phyloP scores from a whole-genome alignment of 805 yeast species.

The Wickerhamiella vanderwaltii region DNA sequence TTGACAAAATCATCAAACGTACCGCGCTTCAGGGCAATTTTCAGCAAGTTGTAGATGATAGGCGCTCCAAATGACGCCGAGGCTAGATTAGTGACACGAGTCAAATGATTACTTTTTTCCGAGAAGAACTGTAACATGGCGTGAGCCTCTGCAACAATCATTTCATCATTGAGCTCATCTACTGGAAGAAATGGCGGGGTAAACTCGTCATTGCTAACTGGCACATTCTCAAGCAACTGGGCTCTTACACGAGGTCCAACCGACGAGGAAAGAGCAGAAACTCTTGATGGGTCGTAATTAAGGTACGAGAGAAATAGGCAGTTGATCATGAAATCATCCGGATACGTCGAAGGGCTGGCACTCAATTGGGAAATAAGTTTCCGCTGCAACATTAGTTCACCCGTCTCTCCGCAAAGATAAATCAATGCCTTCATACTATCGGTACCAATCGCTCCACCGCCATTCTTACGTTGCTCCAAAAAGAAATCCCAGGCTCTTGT shows the following conservation, averaged over 20 bases:
- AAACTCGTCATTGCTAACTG: conserved; percentile 5
- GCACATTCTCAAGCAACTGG: conserved; percentile 15
- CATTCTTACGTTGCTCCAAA: conserved; percentile 42
- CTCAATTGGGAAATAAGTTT: conserved; percentile 34
- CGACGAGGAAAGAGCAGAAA: conserved; percentile 22
- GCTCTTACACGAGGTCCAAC: conserved; percentile 23
- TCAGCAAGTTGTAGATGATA: conserved; percentile 33
- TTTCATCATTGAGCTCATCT: conserved; percentile 30
- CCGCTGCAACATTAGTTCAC: conserved; percentile 61
- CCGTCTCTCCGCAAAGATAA: conserved; percentile 64
- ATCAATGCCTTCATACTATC: conserved; percentile 55
- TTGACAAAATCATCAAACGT: conserved; percentile 29
- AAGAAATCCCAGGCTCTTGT: conserved; percentile 68
- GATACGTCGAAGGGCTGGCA: conserved; percentile 18
- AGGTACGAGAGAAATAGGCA: conserved; percentile 27
- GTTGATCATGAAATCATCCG: conserved; percentile 25
- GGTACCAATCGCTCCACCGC: conserved; percentile 24
- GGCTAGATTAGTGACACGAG: conserved; percentile 31
- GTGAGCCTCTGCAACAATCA: conserved; percentile 56
- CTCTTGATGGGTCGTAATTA: conserved; percentile 21
- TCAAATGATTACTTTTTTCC: conserved; percentile 32
- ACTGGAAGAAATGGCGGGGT: conserved; percentile 65
- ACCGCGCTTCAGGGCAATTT: conserved; percentile 33
- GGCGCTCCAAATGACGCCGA: conserved; percentile 24
- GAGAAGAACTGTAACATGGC: conserved; percentile 59